Base-by-base conservation (phyloP, 768 basidiomycete genomes). In the Mycena albidolilacea region DNA sequence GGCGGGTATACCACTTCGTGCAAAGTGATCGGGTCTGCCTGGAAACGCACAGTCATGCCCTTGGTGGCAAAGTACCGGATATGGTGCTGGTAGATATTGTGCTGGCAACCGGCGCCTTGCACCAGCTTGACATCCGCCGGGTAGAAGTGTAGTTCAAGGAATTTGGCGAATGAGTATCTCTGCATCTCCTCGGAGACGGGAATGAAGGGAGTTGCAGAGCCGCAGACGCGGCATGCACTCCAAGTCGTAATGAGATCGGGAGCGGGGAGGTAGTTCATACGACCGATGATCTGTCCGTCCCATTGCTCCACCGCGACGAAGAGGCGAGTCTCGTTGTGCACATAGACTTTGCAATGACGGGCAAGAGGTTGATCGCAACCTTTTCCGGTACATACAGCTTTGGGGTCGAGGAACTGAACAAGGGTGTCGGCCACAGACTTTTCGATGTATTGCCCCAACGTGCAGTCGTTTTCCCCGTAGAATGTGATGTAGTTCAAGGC, bases 91-190 rank as follows among this genome's bases (percentile, higher is more conserved):
- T 96, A 97, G 70, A 97, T 95, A 79, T 99, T 98, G 82, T 99
- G 98, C 68, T 93, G 89, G 79, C 98, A 99, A 5, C 92, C 93
- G 41, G 96, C 95, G 10, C 94, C 95, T 77, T 91, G 93, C n/a
- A 95, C 91, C 60, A 95, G 85, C 77, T 91, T 88, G 78, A 97
- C 91, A 74, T 95, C 91, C 43, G 95, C 90, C 39, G 96, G 97
- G 82, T 99, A 98, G 82, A 98, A 98, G 79, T 96, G 94, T 37
- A 97, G 90, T 79, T 99, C 97, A 38, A 99, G 88, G 81, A 97
- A 99, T 77, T 98, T 97, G 44, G 94, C 95, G 80, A 98, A 97
- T 6, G 97, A 98, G 80, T 97, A 96, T 68, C 93, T 86, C 78
- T 95, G 94, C 88, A 97, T 96, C 80, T 97, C 96, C 77, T 95